Base-by-base conservation (phyloP, 2,329 filamentous ascomycete species). In the Zymoseptoria ardabiliae region DNA sequence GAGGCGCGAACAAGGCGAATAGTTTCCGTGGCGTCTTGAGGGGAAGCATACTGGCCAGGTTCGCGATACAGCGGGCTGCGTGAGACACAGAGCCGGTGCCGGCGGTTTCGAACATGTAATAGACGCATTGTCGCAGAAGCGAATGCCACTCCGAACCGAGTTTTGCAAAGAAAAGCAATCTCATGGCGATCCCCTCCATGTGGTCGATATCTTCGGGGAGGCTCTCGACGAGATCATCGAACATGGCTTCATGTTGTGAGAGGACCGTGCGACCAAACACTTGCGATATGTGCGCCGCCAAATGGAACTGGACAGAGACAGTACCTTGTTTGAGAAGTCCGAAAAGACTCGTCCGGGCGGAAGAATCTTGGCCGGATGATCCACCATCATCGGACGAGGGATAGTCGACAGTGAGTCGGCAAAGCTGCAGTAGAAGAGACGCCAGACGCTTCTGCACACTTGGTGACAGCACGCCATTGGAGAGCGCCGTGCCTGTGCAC, bases 81-180 rank as follows among this genome's bases (percentile, higher is more conserved):
- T 97, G 88, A 20, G 79, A 77, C 20, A 81, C 79, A 6, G 88
- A 88, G 10, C 77, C 75, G 2, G 81, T 75, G 1, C 89, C 90
- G 1, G 92, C 89, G 0, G 88, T 91, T 72, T 97, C 94, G 67
- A 97, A 96, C 21, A 97, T 91, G 72, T 94, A 89, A 72, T 97
- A 99, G 19, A 96, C 89, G 65, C 91, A 91, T 64, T 89, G 85
- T 55, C 92, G 87, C 50, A 97, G 80, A 20, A 97, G 79, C 0
- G 92, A 96, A 60, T 91, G 86, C 90, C 93, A 97, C 55, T 80
- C 77, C 28, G 90, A 89, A 22, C 89, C 94, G 59, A 99, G 77
- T 58, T 85, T 85, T 1, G 88, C 84, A 10, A 97, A 77, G 8
- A 90, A 84, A 62, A 89, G 83, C 2, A 97, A 77, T 5, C 94